phyloP scores from a whole-genome alignment of 106 monocot species.

The Dactylorhiza incarnata region DNA sequence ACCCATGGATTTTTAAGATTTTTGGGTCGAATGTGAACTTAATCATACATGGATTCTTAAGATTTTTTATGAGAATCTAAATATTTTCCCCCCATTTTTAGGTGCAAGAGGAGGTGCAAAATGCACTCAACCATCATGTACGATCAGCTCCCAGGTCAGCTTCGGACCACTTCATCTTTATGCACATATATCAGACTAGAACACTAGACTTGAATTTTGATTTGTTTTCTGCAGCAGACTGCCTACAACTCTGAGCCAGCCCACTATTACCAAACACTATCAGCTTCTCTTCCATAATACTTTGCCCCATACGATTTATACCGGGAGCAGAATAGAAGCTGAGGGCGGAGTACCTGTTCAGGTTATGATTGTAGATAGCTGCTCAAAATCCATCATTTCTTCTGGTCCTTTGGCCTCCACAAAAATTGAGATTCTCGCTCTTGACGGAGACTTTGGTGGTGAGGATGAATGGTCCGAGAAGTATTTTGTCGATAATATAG shows the following conservation, averaged over 20 bases:
- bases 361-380: slow-evolving; percentile 38
- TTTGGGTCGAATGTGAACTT: not conserved
- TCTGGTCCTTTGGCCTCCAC: slow-evolving; percentile 47
- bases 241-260: slow-evolving; percentile 30
- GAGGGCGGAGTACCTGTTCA: slow-evolving; percentile 43
- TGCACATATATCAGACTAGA: not conserved
- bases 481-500: slow-evolving; percentile 50
- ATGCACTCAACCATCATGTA: slow-evolving; percentile 28
- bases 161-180: not conserved
- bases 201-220: not conserved
- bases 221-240: slow-evolving; percentile 21
- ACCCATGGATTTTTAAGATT: not conserved
- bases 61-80: not conserved
- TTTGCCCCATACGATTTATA: slow-evolving; percentile 68
- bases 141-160: slow-evolving; percentile 29
- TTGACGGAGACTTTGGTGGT: slow-evolving; percentile 75
- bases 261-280: slow-evolving; percentile 23
- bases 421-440: slow-evolving; percentile 66
- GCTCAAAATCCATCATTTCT: slow-evolving; percentile 25
- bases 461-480: slow-evolving; percentile 68
- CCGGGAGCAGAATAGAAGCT: slow-evolving; percentile 66
- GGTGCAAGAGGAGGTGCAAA: slow-evolving; percentile 69
- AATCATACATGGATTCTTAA: not conserved
- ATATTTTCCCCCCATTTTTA: slow-evolving; percentile 13
- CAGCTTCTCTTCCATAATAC: slow-evolving; percentile 47